These are phyloP conservation scores for Leccinum imitatum DNA, from an alignment of 768 basidiomycete species.

Conservation along the genomic window DNA sequence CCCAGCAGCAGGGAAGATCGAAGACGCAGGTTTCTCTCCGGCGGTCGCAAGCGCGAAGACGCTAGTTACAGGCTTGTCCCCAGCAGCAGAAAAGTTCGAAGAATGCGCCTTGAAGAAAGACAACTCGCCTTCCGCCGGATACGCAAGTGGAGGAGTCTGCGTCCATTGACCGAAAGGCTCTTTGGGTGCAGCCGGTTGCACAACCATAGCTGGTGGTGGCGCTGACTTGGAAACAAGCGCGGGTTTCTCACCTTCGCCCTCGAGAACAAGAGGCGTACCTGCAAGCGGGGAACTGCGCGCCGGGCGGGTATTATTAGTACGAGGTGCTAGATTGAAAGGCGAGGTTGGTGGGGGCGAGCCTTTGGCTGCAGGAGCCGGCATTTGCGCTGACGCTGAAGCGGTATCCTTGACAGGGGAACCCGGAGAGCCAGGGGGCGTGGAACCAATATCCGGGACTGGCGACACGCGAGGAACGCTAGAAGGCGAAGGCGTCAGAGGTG, in stretches of 20 bases:
- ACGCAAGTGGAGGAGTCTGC: constrained; percentile 16
- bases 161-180: constrained; percentile 36
- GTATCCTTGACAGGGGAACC: constrained; percentile 50
- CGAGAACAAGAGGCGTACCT: constrained; percentile 49
- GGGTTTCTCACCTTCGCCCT: constrained; percentile 29
- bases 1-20: constrained; percentile 29
- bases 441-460: constrained; percentile 43
- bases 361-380: constrained; percentile 18
- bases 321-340: constrained; percentile 45
- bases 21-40: constrained; percentile 10
- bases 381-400: constrained; percentile 16
- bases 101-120: constrained; percentile 52
- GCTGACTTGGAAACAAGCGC: constrained; percentile 19
- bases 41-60: constrained; percentile 1
- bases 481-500: constrained; percentile 29
- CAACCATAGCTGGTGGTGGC: constrained; percentile 22
- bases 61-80: constrained; percentile 12
- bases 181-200: constrained; percentile 43
- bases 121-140: constrained; percentile 23
- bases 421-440: constrained; percentile 69
- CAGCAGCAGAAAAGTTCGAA: constrained; percentile 36
- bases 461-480: constrained; percentile 26
- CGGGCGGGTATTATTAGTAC: constrained; percentile 50
- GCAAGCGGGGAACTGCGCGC: constrained; percentile 78
- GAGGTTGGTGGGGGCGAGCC: constrained; percentile 28